Base-by-base conservation (phyloP, 2,329 filamentous ascomycete species). In the Trichoderma gracile region DNA sequence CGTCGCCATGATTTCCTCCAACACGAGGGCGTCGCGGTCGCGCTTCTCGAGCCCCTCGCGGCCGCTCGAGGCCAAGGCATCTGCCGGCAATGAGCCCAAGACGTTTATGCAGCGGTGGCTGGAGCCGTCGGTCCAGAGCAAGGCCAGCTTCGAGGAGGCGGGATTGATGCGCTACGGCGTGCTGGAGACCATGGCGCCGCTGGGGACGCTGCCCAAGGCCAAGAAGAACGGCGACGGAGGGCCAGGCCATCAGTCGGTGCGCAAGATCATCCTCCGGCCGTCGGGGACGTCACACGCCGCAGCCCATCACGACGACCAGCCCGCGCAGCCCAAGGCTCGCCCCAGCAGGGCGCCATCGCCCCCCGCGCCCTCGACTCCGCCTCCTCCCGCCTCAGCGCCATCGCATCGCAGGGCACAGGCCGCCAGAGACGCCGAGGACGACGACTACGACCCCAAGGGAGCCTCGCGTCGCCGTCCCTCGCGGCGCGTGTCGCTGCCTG, bases 141-240 rank as follows among this genome's bases (percentile, higher is more conserved):
- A 83, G 76, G 73, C 93, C 12, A 94, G 90, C 74, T 96, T 89
- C 73, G 87, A 91, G 79, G 92, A 96, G 74, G 86, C 84, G 64
- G 90, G 90, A 50, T 83, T 95, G 69, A 81, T 89, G 71, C 83
- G 89, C 55, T 86, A 87, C 75, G 91, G 91, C 68, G 90, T 96
- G 19, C 81, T 96, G 65, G 89, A 91, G 76, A 89, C 89, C 71
- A 96, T 96, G 93, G 88, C 88, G 60, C 89, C 93, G 27, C 79
- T 97, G 63, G 93, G 93, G 46, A 84, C 87, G 62, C 81, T 88
- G 69, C 93, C 93, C 14, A 86, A 85, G 77, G 83, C 76, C 43
- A 81, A 79, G 73, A 78, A 73, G 71, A 70, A 67, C 25, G 75
- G 67, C 10, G 71, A 66, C 56, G 70, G 75, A 61, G 68, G 65